Base-by-base conservation (phyloP, 176 grass and related monocot species). In the Poa annua region DNA sequence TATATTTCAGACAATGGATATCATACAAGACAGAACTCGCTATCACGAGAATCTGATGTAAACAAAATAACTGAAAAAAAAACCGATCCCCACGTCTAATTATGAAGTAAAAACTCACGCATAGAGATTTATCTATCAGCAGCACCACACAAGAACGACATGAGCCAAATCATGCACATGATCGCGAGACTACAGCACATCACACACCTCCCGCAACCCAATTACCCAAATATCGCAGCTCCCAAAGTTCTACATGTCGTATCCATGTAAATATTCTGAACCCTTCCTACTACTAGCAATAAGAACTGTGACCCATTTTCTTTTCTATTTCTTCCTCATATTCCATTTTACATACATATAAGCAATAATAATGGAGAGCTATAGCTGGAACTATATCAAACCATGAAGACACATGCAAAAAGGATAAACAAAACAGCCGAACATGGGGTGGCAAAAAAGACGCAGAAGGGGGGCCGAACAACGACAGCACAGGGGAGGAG, bases 341-440 rank as follows among this genome's bases (percentile, higher is more conserved):
- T 91, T 91, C 89, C 89, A 91, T 87, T 91, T 91, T 91, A 91
- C 89, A 88, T 87, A 91, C 75, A 88, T 91, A 91, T 91, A 88
- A 90, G 84, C 49, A 87, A 87, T 87, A 82, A 83, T 83, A 94
- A 94, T 92, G 89, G 85, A 89, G 80, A 86, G 51, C 89, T 91
- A 94, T 77, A 88, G 85, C 76, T 55, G 44, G 38, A 79, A 78
- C 61, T 85, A 84, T 90, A 76, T 81, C 66, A 83, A 92, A 78
- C 83, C 81, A 87, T 77, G 67, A 91, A 86, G 85, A 92, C 86
- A 88, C 59, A 87, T 79, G 80, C 75, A 79, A 86, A 83, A 80
- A 75, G 32, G 10, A 36, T 48, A 33, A 63, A 88, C 64, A 56
- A 69, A 92, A 81, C 81, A 42, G 83, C 68, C 83, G 80, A 82